Base-by-base conservation (phyloP, 352 stramenopile genomes). In the Pythium biforme region DNA sequence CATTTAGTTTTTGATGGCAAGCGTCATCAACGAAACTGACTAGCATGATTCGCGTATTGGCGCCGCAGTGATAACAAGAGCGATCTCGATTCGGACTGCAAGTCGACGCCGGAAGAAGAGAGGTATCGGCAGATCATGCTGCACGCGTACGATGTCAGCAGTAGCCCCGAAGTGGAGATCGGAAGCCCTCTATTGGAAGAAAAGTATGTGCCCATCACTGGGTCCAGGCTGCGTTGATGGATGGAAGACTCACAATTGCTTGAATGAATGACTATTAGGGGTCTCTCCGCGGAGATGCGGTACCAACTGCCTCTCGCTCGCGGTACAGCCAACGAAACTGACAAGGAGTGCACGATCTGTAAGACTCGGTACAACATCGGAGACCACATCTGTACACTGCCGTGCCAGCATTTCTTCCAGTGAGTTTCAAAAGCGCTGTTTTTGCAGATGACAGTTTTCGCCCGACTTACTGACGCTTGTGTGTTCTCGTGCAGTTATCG, bases 361-460 rank as follows among this genome's bases (percentile, higher is more conserved):
- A 85, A 95, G 65, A 72, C 89, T 59, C 68, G 72, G 22, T 95
- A 95, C 66, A 83, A 80, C 22, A 93, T 95, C 52, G 83, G 86
- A 3, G 85, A 92, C 59, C 82, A 93, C 51, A 92, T 95, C 46
- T 81, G 90, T 27, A 92, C 83, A 39, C 65, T 95, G 22, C 82
- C 83, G 4, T 95, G 86, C 31, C 77, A 95, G 49, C 86, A 95
- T 48, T 95, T 92, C 54, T 95, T 95, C 73, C 86, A 95, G 83
- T 94, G 79, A 55, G 81, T 64, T 34, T 33, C 7, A 20, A n/a
- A 8, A 3, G 29, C 14, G 23, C 10, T 43, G 8, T 22, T 10
- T 19, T 27, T 52, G 8, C 11, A 10, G 4, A 19, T n/a, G 4
- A 12, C 17, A 19, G 11, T 52, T 12, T 37, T 37, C 22, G 27